Evolutionary conservation across 2,329 filamentous ascomycete genomes (phyloP).

Genomic region (Drechslera avenae): DNA sequence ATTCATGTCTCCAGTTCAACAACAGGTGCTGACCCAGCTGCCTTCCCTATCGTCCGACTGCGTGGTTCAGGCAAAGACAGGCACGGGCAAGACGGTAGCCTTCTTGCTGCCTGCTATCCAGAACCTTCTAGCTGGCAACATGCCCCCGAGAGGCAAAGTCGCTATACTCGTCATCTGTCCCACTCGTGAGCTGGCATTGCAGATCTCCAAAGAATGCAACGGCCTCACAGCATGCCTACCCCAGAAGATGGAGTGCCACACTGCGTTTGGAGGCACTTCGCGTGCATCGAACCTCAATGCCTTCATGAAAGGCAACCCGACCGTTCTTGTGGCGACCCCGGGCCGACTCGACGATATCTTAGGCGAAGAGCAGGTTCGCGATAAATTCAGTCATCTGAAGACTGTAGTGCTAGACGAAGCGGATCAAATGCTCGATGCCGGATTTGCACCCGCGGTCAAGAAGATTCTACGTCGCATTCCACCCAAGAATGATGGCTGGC

Average conservation of each 20-base stretch:
- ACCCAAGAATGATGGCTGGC: conserved; percentile 55
- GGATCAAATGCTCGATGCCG: conserved; percentile 57
- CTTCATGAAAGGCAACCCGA: conserved; percentile 46
- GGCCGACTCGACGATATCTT: conserved; percentile 56
- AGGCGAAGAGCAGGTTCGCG: conserved; percentile 50
- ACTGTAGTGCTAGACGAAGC: conserved; percentile 54
- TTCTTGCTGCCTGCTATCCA: conserved; percentile 57
- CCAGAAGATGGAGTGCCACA: conserved; percentile 50
- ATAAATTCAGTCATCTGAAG: conserved; percentile 53
- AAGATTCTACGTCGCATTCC: conserved; percentile 59
- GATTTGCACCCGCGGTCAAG: conserved; percentile 60
- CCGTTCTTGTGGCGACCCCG: conserved; percentile 56
- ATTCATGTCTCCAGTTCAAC: conserved; percentile 60
- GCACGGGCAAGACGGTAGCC: conserved; percentile 57
- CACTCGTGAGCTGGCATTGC: conserved; percentile 56
- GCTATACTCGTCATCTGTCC: conserved; percentile 56
- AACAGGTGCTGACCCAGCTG: conserved; percentile 58
- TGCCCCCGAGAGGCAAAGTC: conserved; percentile 46
- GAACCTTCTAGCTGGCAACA: conserved; percentile 48
- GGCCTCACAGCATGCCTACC: conserved; percentile 50
- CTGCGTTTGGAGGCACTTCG: conserved; percentile 51
- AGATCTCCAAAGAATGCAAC: conserved; percentile 56
- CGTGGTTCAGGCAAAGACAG: conserved; percentile 60
- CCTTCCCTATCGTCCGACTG: conserved; percentile 58
- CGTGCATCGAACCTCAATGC: conserved; percentile 40